Base-by-base conservation (phyloP, 73 alveolate genomes). In the Paramecium sonneborni region DNA sequence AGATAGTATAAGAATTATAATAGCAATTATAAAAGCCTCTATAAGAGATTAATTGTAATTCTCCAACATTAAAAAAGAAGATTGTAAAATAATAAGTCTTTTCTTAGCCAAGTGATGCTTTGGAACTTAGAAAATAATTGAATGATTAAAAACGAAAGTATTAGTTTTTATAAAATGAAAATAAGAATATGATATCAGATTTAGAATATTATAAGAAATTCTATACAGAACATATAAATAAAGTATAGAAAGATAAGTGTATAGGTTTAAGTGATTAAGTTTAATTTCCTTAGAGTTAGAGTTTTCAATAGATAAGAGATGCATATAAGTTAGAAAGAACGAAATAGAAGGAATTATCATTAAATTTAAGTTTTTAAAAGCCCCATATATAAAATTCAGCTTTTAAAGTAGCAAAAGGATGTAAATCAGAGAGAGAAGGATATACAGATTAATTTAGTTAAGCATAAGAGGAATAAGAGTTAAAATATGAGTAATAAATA, bases 161-260 rank as follows among this genome's bases (percentile, higher is more conserved):
- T 46, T 34, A 39, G 15, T 23, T 21, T 18, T 23, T 44, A 6
- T 44, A 38, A 10, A 46, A 39, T 34, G 90, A 79, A 43, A 39
- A 43, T 43, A 79, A 79, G 21, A 21, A 24, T 30, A 46, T 79
- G 62, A 24, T 30, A 14, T 24, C 41, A 5, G 90, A 79, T 23
- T 79, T 79, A 79, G 90, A 79, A 20, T 79, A 79, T 44, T 79
- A 79, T 44, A 79, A 79, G 26, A 39, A 79, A 12, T 79, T 79
- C 48, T 79, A 79, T 9, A 24, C 76, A 6, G 69, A 79, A 44
- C 90, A 72, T 38, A 72, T 72, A 1, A 72, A 72, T 14, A 72
- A 79, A 44, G 28, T 26, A 0, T 44, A 79, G 39, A 79, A 79
- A 34, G 74, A 79, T 79, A 79, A 46, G 41, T 57, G 86, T 3